A percentile compares a stretch with the other conserved stretches of the same genome.
These are phyloP conservation scores for Vitis hybrid DNA, from an alignment of 177 flowering plant genomes.

Conservation along the genomic window DNA sequence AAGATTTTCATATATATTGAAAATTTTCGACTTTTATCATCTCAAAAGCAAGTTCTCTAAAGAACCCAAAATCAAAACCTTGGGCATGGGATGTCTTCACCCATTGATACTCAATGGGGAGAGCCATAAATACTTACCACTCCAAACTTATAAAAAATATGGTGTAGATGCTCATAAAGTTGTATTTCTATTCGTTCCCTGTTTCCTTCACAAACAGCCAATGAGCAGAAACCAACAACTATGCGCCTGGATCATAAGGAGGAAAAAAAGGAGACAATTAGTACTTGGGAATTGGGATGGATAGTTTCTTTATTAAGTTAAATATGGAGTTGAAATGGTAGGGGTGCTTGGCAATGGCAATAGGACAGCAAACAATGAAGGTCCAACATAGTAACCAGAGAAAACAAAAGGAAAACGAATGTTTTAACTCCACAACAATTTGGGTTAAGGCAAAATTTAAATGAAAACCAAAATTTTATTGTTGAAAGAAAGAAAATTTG, in stretches of 20 bases:
- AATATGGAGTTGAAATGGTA: neutral
- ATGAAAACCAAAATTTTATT: neutral
- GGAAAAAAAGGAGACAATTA: conserved; percentile 1
- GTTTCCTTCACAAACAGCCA: conserved; percentile 32
- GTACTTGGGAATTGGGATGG: neutral
- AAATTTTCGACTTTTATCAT: too few relatives aligned
- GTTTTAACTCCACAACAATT: neutral
- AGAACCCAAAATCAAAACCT: too few relatives aligned
- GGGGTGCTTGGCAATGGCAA: too few relatives aligned
- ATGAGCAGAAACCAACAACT: conserved; percentile 51
- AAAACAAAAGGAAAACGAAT: neutral
- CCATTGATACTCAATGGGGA: neutral
- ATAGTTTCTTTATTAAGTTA: neutral
- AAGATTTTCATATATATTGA: too few relatives aligned
- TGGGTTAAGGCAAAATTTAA: neutral
- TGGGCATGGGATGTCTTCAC: neutral
- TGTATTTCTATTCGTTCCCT: conserved; percentile 13
- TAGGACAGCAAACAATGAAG: neutral
- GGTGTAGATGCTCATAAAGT: conserved; percentile 34
- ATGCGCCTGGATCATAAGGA: conserved; percentile 45
- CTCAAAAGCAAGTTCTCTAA: too few relatives aligned
- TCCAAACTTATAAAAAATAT: conserved; percentile 38
- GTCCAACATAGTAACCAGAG: too few relatives aligned
- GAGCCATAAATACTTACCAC: conserved; percentile 37
- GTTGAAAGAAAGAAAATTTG: neutral